Evolutionary conservation across 139 green algal genomes (phyloP).

Genomic region (Micromonas pusilla): DNA sequence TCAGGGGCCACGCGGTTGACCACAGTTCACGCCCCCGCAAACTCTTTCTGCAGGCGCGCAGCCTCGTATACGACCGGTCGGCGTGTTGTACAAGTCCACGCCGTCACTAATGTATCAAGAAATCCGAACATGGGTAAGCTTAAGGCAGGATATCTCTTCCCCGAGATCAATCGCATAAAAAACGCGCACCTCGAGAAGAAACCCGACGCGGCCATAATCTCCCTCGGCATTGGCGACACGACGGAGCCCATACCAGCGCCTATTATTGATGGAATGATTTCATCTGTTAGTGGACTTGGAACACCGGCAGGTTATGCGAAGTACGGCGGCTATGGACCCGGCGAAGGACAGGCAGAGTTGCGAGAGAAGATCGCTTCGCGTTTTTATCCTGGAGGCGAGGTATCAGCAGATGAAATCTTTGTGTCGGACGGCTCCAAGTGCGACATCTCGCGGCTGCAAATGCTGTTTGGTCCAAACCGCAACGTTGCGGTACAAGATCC

Average conservation of each 20-base stretch:
- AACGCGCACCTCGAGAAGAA: constrained; percentile 81
- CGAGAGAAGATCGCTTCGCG: constrained; percentile 65
- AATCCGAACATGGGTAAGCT: constrained; percentile 98
- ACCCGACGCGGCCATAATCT: constrained; percentile 95
- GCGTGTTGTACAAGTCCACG: no score
- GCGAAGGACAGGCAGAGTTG: constrained; percentile 78
- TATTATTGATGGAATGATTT: constrained; percentile 48
- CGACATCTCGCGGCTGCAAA: constrained; percentile 86
- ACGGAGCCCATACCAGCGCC: constrained; percentile 47
- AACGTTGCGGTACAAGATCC: constrained; percentile 76
- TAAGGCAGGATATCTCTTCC: constrained; percentile 97
- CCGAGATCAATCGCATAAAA: constrained; percentile 79
- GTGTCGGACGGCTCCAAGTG: constrained; percentile 97
- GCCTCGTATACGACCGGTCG: no score
- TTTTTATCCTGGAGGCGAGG: constrained; percentile 70
- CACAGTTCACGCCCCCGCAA: no score
- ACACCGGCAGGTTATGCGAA: constrained; percentile 91
- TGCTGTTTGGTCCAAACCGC: constrained; percentile 64
- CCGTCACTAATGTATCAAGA: neutral
- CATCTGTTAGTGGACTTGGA: constrained; percentile 69
- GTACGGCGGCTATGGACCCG: constrained; percentile 95
- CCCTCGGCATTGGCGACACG: constrained; percentile 95
- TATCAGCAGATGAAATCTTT: constrained; percentile 80
- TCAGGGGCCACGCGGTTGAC: no score
- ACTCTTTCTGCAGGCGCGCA: no score